These are phyloP conservation scores for Taxawa tesnikishii DNA, from an alignment of 2,329 filamentous ascomycete species.

Conservation along the genomic window DNA sequence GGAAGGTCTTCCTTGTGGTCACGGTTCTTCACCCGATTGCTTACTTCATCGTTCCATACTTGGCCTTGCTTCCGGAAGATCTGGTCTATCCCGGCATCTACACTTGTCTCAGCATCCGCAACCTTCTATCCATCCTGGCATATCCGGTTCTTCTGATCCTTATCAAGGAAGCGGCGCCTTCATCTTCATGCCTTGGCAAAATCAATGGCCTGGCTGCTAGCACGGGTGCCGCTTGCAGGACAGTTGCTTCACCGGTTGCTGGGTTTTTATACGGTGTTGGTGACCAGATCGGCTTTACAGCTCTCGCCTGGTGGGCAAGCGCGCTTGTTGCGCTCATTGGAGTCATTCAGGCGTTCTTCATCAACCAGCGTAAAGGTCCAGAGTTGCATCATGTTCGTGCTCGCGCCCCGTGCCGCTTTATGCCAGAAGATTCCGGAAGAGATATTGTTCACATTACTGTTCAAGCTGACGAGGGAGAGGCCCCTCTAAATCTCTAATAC, in stretches of 20 bases:
- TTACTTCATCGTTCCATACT: conserved; percentile 58
- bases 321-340: conserved; percentile 43
- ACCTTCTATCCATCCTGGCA: conserved; percentile 55
- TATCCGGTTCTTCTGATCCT: conserved; percentile 59
- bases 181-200: conserved; percentile 49
- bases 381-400: conserved; percentile 13
- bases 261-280: conserved; percentile 55
- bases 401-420: conserved; percentile 15
- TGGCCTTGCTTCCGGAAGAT: conserved; percentile 44
- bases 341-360: conserved; percentile 43
- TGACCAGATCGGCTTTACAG: conserved; percentile 43
- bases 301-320: conserved; percentile 52
- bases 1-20: conserved; percentile 53
- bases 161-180: conserved; percentile 58
- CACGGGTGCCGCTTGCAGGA: conserved; percentile 59
- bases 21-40: conserved; percentile 54
- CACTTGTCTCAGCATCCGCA: conserved; percentile 51
- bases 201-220: conserved; percentile 64
- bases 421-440: conserved; percentile 11
- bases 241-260: conserved; percentile 54
- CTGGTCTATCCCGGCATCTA: conserved; percentile 52
- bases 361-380: conserved; percentile 36
- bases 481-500: too few relatives aligned
- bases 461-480: conserved; percentile 5
- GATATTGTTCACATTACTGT: conserved; percentile 12